Conservation (phyloP, 108 stramenopile genomes). For the Nitzschia inconspicua region DNA sequence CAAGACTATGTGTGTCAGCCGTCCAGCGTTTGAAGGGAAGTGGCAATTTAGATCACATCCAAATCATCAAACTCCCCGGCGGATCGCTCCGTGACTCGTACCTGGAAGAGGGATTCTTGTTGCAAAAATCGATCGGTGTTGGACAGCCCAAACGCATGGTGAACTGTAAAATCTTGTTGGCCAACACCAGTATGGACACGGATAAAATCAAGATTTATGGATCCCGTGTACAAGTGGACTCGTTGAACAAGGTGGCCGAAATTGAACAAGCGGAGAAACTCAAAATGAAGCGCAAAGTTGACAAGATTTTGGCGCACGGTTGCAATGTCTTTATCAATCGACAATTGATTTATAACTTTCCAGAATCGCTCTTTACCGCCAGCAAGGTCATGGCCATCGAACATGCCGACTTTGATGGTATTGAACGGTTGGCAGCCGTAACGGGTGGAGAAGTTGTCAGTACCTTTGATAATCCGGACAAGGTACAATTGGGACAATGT, state of each 20-base stretch:
- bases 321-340: conserved; percentile 99
- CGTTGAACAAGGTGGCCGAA: conserved; percentile 95
- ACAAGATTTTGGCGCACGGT: conserved; percentile 96
- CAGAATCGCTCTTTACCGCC: conserved; percentile 96
- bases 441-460: conserved; percentile 96
- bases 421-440: conserved; percentile 96
- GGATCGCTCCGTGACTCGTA: conserved; percentile 93
- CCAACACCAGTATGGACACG: conserved; percentile 99
- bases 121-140: conserved; percentile 95
- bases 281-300: conserved; percentile 97
- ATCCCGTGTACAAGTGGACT: conserved; percentile 95
- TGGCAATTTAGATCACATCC: conserved; percentile 96
- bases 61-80: conserved; percentile 95
- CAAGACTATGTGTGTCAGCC: conserved; percentile 95
- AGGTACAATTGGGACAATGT: conserved; percentile 92
- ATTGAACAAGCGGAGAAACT: conserved; percentile 99
- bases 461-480: conserved; percentile 98
- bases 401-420: conserved; percentile 99
- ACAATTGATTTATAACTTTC: conserved; percentile 99
- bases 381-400: conserved; percentile 97
- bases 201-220: conserved; percentile 99
- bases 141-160: conserved; percentile 95
- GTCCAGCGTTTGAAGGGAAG: conserved; percentile 91
- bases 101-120: conserved; percentile 96
- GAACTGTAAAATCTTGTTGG: conserved; percentile 97